Conservation (phyloP, 140 eudicot genomes). For the Anethum foeniculum region DNA sequence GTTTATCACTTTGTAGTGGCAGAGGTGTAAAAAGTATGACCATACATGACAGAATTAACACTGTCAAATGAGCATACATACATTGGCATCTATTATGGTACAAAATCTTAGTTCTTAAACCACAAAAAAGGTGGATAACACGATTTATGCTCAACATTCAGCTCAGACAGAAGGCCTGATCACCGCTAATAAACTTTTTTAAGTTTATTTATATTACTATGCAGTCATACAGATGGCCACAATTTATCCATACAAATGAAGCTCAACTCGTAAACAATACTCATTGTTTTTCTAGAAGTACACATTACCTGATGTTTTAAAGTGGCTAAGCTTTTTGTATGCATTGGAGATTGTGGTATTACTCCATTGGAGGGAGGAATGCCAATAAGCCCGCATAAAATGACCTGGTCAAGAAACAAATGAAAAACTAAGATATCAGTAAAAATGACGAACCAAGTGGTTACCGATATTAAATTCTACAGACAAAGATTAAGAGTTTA, state of each 20-base stretch:
- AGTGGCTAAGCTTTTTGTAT: slow-evolving; percentile 94
- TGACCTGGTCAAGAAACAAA: slow-evolving; percentile 35
- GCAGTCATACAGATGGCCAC: not conserved
- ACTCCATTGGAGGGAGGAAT: slow-evolving; percentile 99
- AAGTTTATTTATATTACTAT: not conserved
- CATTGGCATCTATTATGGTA: not conserved
- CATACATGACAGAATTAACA: not conserved
- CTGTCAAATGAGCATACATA: not conserved
- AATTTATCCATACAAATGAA: not conserved
- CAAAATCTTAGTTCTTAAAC: not conserved
- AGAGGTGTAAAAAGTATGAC: not conserved
- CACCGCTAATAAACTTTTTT: not conserved
- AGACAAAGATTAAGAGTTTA: slow-evolving; percentile 17
- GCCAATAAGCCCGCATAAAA: slow-evolving; percentile 83
- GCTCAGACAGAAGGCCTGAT: not conserved
- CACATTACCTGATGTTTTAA: slow-evolving; percentile 83
- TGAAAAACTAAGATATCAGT: not conserved
- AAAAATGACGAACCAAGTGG: not conserved
- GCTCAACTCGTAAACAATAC: not conserved
- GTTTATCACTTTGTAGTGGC: not conserved
- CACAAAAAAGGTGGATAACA: not conserved
- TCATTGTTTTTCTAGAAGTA: not conserved
- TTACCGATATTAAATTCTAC: not conserved
- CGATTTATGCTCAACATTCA: not conserved
- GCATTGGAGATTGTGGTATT: slow-evolving; percentile 99